These are phyloP conservation scores for Erysiphe pulchra DNA, from an alignment of 2,329 filamentous ascomycete genomes.

Conservation along the genomic window DNA sequence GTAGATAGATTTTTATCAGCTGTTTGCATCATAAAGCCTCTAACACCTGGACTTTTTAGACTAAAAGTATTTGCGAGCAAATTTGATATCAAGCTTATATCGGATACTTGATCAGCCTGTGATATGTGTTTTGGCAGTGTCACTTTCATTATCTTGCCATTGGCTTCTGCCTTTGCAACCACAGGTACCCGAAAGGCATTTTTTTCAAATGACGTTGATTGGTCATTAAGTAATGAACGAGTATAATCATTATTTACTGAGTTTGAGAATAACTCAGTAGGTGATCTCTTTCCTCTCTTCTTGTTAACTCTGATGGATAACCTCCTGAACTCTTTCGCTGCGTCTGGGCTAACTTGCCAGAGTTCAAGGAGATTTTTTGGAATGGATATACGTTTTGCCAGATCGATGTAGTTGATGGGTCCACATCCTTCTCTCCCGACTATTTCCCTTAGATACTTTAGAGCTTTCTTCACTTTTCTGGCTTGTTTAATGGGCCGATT, in stretches of 20 bases:
- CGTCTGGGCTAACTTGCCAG: not conserved
- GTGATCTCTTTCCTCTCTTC: too few species aligned
- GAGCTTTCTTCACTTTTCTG: not conserved
- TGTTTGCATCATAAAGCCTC: not conserved
- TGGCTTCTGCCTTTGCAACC: not conserved
- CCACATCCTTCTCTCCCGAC: not conserved
- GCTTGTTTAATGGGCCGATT: not conserved
- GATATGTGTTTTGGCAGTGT: not conserved
- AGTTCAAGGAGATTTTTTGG: not conserved
- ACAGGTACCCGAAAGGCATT: not conserved
- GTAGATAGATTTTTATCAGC: not conserved
- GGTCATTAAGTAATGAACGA: too few species aligned
- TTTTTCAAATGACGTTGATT: too few species aligned
- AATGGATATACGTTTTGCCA: not conserved
- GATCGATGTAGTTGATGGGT: not conserved
- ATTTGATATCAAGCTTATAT: not conserved
- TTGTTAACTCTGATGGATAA: not conserved
- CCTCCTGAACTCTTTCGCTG: not conserved
- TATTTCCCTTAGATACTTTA: not conserved
- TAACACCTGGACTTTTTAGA: not conserved
- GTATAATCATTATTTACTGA: too few species aligned
- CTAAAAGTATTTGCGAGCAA: not conserved
- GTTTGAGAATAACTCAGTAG: not conserved
- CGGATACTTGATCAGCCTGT: not conserved
- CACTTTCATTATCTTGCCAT: not conserved